Conservation (phyloP, 371 early-diverging fungal genomes). For the Actinomucor elegans region DNA sequence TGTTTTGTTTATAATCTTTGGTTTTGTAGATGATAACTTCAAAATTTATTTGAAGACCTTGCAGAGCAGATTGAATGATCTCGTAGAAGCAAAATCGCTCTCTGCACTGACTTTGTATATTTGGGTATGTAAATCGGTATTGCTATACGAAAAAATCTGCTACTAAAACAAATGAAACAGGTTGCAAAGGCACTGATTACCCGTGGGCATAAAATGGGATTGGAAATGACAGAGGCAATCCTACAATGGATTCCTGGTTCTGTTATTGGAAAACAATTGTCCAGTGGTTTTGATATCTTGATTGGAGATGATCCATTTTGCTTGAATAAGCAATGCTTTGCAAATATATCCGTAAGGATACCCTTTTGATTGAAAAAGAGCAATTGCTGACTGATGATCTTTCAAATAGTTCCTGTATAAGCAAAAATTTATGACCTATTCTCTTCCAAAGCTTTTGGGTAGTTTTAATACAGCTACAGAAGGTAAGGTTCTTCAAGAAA, state of each 20-base stretch:
- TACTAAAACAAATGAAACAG: constrained; percentile 27
- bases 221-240: constrained; percentile 54
- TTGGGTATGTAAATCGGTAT: constrained; percentile 21
- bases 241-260: constrained; percentile 48
- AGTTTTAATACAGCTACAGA: constrained; percentile 51
- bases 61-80: not conserved
- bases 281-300: constrained; percentile 66
- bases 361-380: not conserved
- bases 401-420: constrained; percentile 67
- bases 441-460: constrained; percentile 66
- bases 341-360: constrained; percentile 56
- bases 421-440: constrained; percentile 77
- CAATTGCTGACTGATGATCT: not conserved
- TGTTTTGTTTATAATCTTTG: not conserved
- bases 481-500: constrained; percentile 4
- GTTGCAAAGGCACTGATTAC: constrained; percentile 65
- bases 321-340: constrained; percentile 71
- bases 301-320: constrained; percentile 65
- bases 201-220: constrained; percentile 45
- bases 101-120: constrained; percentile 30
- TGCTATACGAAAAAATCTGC: not conserved
- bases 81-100: constrained; percentile 1
- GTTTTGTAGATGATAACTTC: constrained; percentile 1
- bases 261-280: constrained; percentile 49
- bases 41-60: not conserved